Base-by-base conservation (phyloP, 2,329 filamentous ascomycete genomes). In the Thielaviopsis ethacetica region DNA sequence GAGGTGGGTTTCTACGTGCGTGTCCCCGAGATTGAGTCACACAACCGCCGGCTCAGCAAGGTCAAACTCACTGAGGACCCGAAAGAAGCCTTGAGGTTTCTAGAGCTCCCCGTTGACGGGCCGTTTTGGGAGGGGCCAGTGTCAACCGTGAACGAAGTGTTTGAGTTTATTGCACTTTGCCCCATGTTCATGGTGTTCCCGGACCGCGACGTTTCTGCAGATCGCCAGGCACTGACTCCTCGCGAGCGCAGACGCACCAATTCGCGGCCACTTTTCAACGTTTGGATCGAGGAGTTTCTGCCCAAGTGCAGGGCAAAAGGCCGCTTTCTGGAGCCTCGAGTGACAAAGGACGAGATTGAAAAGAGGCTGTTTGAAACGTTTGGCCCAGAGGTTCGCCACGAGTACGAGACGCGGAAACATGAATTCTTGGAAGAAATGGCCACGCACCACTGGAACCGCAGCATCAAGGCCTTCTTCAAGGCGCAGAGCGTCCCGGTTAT, bases 231-330 rank as follows among this genome's bases (percentile, higher is more conserved):
- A 50, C 66, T 78, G 60, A 79, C 75, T 41, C 64, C 73, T 22
- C 81, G 80, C 59, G 83, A 87, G 63, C 75, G 81, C 1, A 73
- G 75, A 22, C 76, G 82, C 2, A 73, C 82, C 70, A 67, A 63
- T 0, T 72, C 74, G 49, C 76, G 86, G 0, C 75, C 76, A 0
- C 73, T 82, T 27, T 89, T 82, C 66, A 71, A 72, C 1, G 67
- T 68, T 5, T 91, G 85, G 76, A 67, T 84, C 4, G 73, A 83
- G 1, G 78, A 83, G 5, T 89, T 80, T 62, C 68, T 85, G n/a
- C 81, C 82, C 0, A 65, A 65, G 2, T 78, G 78, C 60, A 71
- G 73, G 1, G 68, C 69, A 0, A 60, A 72, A 24, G 71, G 70
- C 0, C 68, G 68, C 1, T 75, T 72, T 59, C 54, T 65, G 0